Conservation (phyloP, 2,329 filamentous ascomycete species). For the Leptographium wingfieldii region DNA sequence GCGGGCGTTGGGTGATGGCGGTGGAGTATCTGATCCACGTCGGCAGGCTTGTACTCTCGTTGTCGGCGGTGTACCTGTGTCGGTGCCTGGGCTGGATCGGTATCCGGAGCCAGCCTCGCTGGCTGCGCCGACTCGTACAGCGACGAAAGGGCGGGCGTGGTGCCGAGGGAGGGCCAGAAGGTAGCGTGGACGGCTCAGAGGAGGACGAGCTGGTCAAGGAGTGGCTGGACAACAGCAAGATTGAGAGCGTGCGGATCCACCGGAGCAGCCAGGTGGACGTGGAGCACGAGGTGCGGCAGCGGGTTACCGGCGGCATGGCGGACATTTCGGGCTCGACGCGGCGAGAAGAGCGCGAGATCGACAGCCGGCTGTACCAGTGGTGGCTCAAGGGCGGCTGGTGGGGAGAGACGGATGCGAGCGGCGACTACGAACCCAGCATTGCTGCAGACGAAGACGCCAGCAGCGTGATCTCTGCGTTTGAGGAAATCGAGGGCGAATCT, state of each 20-base stretch:
- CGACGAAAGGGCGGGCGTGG: constrained; percentile 21
- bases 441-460: constrained; percentile 57
- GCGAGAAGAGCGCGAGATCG: constrained; percentile 51
- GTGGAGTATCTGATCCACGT: constrained; percentile 68
- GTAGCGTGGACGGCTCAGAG: constrained; percentile 6
- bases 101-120: constrained; percentile 48
- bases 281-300: constrained; percentile 62
- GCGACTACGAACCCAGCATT: constrained; percentile 53
- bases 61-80: constrained; percentile 41
- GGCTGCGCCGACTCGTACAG: constrained; percentile 42
- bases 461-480: constrained; percentile 58
- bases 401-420: constrained; percentile 69
- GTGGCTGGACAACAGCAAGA: constrained; percentile 3
- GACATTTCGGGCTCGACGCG: constrained; percentile 12
- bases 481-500: constrained; percentile 18
- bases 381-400: constrained; percentile 78
- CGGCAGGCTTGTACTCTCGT: constrained; percentile 47
- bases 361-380: constrained; percentile 67
- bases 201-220: constrained; percentile 1
- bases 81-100: constrained; percentile 45
- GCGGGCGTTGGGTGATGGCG: constrained; percentile 64
- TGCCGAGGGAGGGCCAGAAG: constrained; percentile 14
- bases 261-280: constrained; percentile 42
- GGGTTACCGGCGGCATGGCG: constrained; percentile 25
- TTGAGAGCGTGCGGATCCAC: constrained; percentile 35